Evolutionary conservation across 2,329 filamentous ascomycete species (phyloP), one percentile per base, ranked within the genome.

Genomic region (Microsporum audouinii): DNA sequence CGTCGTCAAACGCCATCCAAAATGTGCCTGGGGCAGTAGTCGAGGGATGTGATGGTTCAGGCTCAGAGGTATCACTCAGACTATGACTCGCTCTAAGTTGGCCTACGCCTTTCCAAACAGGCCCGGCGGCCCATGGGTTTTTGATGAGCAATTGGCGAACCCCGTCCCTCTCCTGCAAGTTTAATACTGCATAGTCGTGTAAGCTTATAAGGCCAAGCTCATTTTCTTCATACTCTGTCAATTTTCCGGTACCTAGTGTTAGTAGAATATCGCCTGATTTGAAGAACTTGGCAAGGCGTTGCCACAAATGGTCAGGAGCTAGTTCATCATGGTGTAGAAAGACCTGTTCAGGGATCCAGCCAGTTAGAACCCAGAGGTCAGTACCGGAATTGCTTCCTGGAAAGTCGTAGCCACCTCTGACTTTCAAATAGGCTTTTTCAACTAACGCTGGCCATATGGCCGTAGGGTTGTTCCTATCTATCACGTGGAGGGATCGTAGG

Each of bases 351-450:
- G 94, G 94, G 57, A 99, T 91, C 94, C 94, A 99, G 34, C 94
- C 92, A 0, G 88, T 95, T 60, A 99, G 75, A 1, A 95, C 87
- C 84, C 89, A 95, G 2, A 99, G 76, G 73, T 99, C 94, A 1
- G 92, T 97, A 8, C 90, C 91, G 0, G 92, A 97, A 72, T 97
- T 97, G 69, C 94, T 97, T 5, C 94, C 94, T 0, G 94, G 92
- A 66, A 99, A 99, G 70, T 99, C 91, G 71, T 99, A 99, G 38
- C 94, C 94, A 33, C 94, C 94, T 61, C 92, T 84, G 8, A 97
- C 84, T 76, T 97, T 99, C 1, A 99, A 78, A 67, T 99, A 99
- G 0, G 94, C 94, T 71, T 99, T 99, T 71, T 99, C 94, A 14
- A 97, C 78, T 3, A 99, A 79, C 1, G 92, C 91, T 4, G 94